These are phyloP conservation scores for Aquilaria malaccensis DNA, from an alignment of 345 rosid genomes.

Conservation along the genomic window DNA sequence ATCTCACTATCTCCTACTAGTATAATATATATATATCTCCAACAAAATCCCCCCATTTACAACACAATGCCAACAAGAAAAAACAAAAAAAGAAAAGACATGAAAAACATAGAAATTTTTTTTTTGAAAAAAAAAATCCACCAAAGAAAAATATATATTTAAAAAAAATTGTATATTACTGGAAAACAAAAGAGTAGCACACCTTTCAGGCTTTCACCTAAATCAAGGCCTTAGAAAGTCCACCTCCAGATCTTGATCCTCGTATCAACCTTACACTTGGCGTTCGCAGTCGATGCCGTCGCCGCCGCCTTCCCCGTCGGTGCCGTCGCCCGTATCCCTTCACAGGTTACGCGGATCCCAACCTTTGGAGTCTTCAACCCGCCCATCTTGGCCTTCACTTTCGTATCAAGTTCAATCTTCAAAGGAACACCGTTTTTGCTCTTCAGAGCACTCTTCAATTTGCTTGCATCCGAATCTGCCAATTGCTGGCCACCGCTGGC, in stretches of 20 bases:
- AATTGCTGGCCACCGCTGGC: constrained; percentile 26
- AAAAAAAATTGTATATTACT: too few relatives aligned
- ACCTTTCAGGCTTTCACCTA: too few relatives aligned
- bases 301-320: constrained; percentile 59
- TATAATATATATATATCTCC: too few relatives aligned
- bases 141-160: too few relatives aligned
- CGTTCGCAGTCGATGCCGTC: constrained; percentile 43
- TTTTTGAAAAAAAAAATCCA: too few relatives aligned
- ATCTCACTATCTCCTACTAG: too few relatives aligned
- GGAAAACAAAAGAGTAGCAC: neutral
- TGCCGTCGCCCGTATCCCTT: constrained; percentile 45
- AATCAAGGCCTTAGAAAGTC: constrained; percentile 31
- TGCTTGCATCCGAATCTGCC: constrained; percentile 38
- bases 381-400: constrained; percentile 69
- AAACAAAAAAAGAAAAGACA: too few relatives aligned
- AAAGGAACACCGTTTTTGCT: constrained; percentile 43
- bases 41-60: too few relatives aligned
- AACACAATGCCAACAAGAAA: too few relatives aligned
- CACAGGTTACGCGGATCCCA: constrained; percentile 53
- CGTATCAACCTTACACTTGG: constrained; percentile 70
- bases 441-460: constrained; percentile 46
- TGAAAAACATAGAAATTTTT: too few relatives aligned
- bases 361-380: constrained; percentile 50
- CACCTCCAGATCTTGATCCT: constrained; percentile 89
- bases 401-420: constrained; percentile 54